A percentile compares a stretch with the other conserved stretches of the same genome.
Evolutionary conservation across 148 eudicot species (phyloP).

Genomic region (Cornus controversa): DNA sequence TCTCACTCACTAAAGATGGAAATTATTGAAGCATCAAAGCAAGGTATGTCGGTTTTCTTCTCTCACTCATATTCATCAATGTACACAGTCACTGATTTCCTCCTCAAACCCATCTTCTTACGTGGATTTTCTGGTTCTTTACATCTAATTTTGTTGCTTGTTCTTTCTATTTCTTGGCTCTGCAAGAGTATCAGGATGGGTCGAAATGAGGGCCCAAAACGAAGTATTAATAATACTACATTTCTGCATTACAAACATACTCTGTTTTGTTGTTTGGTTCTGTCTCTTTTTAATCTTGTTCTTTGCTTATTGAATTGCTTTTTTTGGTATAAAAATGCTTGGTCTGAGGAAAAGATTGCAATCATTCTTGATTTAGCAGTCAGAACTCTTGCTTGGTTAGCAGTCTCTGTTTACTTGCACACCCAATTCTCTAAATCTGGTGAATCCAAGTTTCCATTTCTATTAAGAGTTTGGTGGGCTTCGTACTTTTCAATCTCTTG

Average conservation of each 20-base stretch:
- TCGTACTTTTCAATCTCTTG: constrained; percentile 38
- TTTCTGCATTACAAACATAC: constrained; percentile 34
- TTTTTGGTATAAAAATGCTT: constrained; percentile 52
- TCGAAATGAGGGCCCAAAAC: constrained; percentile 22
- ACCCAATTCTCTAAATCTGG: constrained; percentile 20
- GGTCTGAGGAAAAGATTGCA: constrained; percentile 40
- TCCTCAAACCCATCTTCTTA: neutral
- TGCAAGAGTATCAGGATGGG: neutral
- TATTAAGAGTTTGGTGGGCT: constrained; percentile 61
- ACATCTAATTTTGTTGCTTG: neutral
- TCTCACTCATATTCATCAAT: neutral
- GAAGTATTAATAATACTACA: constrained; percentile 9
- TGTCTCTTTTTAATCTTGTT: constrained; percentile 37
- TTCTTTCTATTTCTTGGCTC: neutral
- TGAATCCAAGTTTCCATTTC: constrained; percentile 40
- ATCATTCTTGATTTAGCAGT: constrained; percentile 41
- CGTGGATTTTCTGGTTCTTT: neutral
- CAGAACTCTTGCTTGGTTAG: constrained; percentile 38
- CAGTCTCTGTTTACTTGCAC: constrained; percentile 38
- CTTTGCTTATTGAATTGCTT: constrained; percentile 37
- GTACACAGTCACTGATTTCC: neutral
- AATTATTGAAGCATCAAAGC: neutral
- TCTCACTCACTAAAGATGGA: neutral
- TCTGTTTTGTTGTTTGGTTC: constrained; percentile 31
- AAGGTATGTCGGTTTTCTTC: neutral